Evolutionary conservation across 2,329 filamentous ascomycete species (phyloP).

Genomic region (Diaporthe ilicicola): DNA sequence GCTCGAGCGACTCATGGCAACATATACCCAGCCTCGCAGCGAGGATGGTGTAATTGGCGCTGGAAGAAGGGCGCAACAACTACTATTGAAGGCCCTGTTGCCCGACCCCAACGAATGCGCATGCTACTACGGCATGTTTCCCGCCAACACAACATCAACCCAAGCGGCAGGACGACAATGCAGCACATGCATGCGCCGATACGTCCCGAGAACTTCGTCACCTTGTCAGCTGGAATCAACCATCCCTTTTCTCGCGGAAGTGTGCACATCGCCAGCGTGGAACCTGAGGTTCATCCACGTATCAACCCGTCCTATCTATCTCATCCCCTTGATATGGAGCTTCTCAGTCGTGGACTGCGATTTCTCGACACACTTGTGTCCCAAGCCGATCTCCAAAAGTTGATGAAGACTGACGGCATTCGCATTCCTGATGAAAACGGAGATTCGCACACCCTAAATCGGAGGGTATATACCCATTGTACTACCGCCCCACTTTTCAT

Average conservation of each 20-base stretch:
- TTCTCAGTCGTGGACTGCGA: constrained; percentile 53
- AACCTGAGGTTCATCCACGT: constrained; percentile 51
- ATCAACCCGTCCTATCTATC: constrained; percentile 66
- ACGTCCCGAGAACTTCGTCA: constrained; percentile 58
- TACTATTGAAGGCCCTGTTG: neutral
- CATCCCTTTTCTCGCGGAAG: constrained; percentile 69
- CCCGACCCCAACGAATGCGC: neutral
- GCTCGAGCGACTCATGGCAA: neutral
- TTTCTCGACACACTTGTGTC: constrained; percentile 47
- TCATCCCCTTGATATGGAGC: constrained; percentile 65
- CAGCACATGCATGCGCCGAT: neutral
- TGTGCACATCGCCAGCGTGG: constrained; percentile 61
- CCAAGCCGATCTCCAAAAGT: neutral
- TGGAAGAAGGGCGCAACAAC: too few relatives aligned
- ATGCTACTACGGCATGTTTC: neutral
- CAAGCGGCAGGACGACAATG: neutral
- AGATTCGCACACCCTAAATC: too few relatives aligned
- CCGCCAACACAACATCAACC: neutral
- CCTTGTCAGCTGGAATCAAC: constrained; percentile 64
- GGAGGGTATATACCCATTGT: too few relatives aligned
- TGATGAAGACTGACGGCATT: neutral
- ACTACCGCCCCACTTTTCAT: too few relatives aligned
- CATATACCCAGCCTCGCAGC: too few relatives aligned
- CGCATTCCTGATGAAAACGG: neutral
- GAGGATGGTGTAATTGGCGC: too few relatives aligned